Evolutionary conservation across 306 rosid genomes (phyloP).

Genomic region (Carpinus fangiana): DNA sequence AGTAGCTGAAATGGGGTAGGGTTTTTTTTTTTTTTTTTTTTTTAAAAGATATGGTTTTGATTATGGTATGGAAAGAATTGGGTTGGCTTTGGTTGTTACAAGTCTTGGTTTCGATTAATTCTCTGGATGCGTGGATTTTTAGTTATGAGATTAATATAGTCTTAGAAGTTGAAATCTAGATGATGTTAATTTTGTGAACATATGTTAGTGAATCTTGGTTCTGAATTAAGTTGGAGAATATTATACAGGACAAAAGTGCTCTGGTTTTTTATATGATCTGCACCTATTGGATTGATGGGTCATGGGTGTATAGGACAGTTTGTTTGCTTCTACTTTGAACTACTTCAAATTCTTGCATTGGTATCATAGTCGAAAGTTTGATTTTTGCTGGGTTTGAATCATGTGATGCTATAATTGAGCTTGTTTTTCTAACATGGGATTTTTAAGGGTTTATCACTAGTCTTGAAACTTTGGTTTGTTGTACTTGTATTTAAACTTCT

Average conservation of each 20-base stretch:
- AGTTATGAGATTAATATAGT: too few relatives aligned
- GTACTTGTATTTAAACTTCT: not conserved
- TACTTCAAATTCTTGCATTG: constrained; percentile 19
- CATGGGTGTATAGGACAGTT: not conserved
- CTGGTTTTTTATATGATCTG: constrained; percentile 21
- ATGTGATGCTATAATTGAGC: not conserved
- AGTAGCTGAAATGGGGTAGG: too few relatives aligned
- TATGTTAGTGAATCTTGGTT: too few relatives aligned
- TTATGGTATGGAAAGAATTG: too few relatives aligned
- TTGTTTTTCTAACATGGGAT: not conserved
- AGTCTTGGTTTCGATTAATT: too few relatives aligned
- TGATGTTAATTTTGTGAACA: too few relatives aligned
- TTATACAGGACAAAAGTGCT: not conserved
- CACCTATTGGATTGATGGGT: not conserved
- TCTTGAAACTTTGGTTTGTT: not conserved
- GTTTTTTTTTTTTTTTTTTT: too few relatives aligned
- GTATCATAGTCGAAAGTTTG: constrained; percentile 8
- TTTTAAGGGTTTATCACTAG: not conserved
- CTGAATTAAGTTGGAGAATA: too few relatives aligned
- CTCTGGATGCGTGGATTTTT: too few relatives aligned
- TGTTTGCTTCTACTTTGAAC: not conserved
- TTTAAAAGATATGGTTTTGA: too few relatives aligned
- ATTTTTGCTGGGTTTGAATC: constrained; percentile 4
- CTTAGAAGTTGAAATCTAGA: too few relatives aligned
- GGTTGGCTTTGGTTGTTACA: too few relatives aligned